These are phyloP conservation scores for Pythium sp. DNA, from an alignment of 352 stramenopile genomes.

Conservation along the genomic window DNA sequence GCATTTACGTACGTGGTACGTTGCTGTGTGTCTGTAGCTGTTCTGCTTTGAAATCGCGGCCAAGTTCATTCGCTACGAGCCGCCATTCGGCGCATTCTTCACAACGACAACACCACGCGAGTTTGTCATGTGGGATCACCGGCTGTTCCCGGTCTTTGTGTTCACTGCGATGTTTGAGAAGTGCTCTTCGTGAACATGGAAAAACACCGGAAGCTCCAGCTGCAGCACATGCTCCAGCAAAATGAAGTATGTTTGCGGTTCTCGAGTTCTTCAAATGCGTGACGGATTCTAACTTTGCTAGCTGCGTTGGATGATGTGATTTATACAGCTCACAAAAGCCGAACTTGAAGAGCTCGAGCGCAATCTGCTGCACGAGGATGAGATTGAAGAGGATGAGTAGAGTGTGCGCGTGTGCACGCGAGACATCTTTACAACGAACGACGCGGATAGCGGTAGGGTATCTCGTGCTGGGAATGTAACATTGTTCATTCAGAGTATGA, in stretches of 20 bases:
- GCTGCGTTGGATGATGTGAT: neutral
- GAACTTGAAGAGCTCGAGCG: slow-evolving; percentile 9
- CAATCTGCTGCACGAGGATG: slow-evolving; percentile 3
- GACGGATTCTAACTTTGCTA: neutral
- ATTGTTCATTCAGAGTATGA: too few relatives aligned
- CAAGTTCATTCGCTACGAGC: slow-evolving; percentile 55
- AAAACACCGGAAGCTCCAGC: slow-evolving; percentile 41
- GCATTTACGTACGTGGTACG: neutral
- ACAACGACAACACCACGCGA: slow-evolving; percentile 56
- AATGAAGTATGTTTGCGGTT: slow-evolving; percentile 31
- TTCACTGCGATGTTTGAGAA: slow-evolving; percentile 44
- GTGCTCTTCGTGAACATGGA: slow-evolving; percentile 63
- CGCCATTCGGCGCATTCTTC: slow-evolving; percentile 37
- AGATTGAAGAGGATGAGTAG: neutral
- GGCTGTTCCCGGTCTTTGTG: slow-evolving; percentile 46
- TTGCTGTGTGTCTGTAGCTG: slow-evolving; percentile 24
- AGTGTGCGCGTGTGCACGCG: neutral
- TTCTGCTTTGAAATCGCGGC: slow-evolving; percentile 54
- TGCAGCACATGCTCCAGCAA: slow-evolving; percentile 50
- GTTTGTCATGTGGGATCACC: slow-evolving; percentile 55
- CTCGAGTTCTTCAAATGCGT: neutral
- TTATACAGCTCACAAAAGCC: slow-evolving; percentile 4
- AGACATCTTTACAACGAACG: too few relatives aligned
- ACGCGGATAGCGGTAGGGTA: too few relatives aligned
- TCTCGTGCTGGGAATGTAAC: too few relatives aligned